Conservation (phyloP, 106 monocot genomes). For the Iris macrosiphon region DNA sequence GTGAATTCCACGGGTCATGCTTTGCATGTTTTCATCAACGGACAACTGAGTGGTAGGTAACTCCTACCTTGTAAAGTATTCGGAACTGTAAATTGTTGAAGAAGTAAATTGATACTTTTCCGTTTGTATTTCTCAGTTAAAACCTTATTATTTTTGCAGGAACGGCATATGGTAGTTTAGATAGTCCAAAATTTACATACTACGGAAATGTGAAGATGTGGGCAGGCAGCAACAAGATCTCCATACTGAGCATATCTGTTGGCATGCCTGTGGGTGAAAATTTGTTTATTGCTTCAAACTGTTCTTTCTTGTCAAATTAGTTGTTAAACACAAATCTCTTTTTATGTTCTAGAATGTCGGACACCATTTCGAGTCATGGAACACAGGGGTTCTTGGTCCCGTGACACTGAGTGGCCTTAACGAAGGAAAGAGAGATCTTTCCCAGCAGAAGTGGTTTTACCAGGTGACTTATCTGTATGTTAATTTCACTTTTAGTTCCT, state of each 20-base stretch:
- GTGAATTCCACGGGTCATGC: constrained; percentile 64
- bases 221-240: constrained; percentile 88
- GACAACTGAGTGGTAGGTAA: constrained; percentile 40
- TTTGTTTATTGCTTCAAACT: no score
- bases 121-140: no score
- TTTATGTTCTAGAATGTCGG: constrained; percentile 52
- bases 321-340: constrained; percentile 33
- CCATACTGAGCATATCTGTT: constrained; percentile 76
- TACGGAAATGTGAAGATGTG: constrained; percentile 57
- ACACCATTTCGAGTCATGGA: constrained; percentile 65
- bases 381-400: constrained; percentile 66
- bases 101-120: no score
- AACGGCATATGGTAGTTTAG: constrained; percentile 69
- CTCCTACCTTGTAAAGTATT: no score
- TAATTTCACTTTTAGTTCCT: no score
- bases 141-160: constrained; percentile 55
- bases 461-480: constrained; percentile 10
- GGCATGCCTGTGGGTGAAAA: constrained; percentile 63
- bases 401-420: constrained; percentile 64
- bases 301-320: no score
- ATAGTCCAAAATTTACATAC: constrained; percentile 78
- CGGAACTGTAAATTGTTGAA: no score
- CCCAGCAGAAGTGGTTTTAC: constrained; percentile 89
- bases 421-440: constrained; percentile 58
- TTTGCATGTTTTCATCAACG: constrained; percentile 68